Percentiles rank a stretch among this genome's conserved stretches.
These are phyloP conservation scores for Rhynchosporium graminicola DNA, from an alignment of 2,329 filamentous ascomycete species.

Conservation along the genomic window DNA sequence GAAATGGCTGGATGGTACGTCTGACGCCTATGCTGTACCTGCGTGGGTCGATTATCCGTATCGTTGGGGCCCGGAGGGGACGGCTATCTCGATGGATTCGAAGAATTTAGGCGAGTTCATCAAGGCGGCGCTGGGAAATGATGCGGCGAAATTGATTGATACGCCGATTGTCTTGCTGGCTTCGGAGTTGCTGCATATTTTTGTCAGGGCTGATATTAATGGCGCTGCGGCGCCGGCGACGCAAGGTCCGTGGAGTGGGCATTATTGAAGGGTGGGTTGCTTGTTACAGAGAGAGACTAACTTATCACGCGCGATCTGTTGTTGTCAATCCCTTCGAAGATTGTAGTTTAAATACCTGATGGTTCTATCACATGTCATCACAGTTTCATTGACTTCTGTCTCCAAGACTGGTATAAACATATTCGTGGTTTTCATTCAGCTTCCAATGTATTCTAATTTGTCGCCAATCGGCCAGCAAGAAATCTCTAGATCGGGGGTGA, in stretches of 20 bases:
- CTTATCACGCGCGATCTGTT: not conserved
- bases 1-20: constrained; percentile 27
- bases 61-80: constrained; percentile 34
- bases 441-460: too few relatives aligned
- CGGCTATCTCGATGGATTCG: constrained; percentile 27
- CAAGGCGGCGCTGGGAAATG: constrained; percentile 25
- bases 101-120: constrained; percentile 28
- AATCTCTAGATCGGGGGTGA: too few relatives aligned
- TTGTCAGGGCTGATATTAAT: constrained; percentile 33
- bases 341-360: too few relatives aligned
- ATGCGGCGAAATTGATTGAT: constrained; percentile 20
- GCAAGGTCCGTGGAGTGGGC: constrained; percentile 30
- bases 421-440: too few relatives aligned
- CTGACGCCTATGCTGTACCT: constrained; percentile 23
- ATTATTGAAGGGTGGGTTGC: constrained; percentile 21
- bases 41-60: constrained; percentile 32
- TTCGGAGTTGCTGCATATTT: constrained; percentile 29
- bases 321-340: not conserved
- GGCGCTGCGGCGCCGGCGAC: constrained; percentile 26
- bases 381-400: too few relatives aligned
- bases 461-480: too few relatives aligned
- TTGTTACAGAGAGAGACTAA: not conserved
- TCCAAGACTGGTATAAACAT: too few relatives aligned
- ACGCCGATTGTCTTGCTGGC: constrained; percentile 27
- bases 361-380: too few relatives aligned